phyloP scores from a whole-genome alignment of 1,139 yeast genomes.

The Suhomyces anneliseae region DNA sequence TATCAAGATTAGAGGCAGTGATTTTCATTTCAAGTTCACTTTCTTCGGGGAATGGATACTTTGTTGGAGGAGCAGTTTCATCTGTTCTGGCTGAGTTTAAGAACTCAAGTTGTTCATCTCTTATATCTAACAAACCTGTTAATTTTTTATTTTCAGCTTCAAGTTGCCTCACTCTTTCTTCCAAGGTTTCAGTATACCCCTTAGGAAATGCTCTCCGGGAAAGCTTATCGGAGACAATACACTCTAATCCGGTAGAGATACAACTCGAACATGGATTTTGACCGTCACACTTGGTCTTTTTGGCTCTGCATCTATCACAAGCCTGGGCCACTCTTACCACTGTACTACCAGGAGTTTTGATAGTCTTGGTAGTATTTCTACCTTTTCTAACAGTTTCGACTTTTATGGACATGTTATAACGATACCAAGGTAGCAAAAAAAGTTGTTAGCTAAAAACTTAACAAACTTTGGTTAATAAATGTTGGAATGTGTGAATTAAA shows the following conservation, averaged over 20 bases:
- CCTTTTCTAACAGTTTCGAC: constrained; percentile 4
- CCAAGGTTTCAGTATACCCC: constrained; percentile 44
- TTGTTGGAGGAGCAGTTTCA: background rate
- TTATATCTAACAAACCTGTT: constrained; percentile 51
- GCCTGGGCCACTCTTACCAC: constrained; percentile 74
- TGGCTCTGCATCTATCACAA: constrained; percentile 82
- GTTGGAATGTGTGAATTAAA: no score
- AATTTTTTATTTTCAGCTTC: constrained; percentile 46
- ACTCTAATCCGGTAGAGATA: constrained; percentile 43
- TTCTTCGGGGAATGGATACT: background rate
- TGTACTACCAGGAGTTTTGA: constrained; percentile 60
- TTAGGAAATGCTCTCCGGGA: constrained; percentile 34
- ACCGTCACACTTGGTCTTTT: constrained; percentile 76
- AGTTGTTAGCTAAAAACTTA: no score
- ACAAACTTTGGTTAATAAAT: no score
- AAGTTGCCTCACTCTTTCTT: constrained; percentile 45
- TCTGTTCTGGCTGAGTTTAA: constrained; percentile 13
- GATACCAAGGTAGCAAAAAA: no score
- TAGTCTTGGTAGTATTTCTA: constrained; percentile 46
- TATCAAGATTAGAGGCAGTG: constrained; percentile 12
- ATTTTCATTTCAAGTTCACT: constrained; percentile 3
- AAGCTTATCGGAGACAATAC: constrained; percentile 47
- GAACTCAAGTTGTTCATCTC: constrained; percentile 57
- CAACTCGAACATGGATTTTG: constrained; percentile 52
- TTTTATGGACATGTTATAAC: constrained; percentile 3